Evolutionary conservation across 139 green algal species (phyloP).

Genomic region (Diplosphaera chodatii): DNA sequence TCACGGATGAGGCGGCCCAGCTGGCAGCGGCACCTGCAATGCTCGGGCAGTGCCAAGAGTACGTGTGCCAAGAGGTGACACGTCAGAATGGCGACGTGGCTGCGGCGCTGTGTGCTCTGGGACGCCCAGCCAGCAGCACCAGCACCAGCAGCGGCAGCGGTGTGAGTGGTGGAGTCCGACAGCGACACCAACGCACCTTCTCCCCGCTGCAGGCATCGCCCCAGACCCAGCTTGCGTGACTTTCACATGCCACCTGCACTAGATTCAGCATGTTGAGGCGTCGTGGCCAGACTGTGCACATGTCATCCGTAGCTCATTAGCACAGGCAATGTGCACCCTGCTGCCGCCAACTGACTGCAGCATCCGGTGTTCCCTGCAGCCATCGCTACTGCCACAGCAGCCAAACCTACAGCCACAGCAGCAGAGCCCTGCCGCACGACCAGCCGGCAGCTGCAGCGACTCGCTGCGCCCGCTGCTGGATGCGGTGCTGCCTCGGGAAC

Average conservation of each 20-base stretch:
- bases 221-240: too few relatives aligned
- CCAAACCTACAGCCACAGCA: not conserved
- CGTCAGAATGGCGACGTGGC: slow-evolving; percentile 13
- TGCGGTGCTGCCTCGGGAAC: not conserved
- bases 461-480: not conserved
- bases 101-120: slow-evolving; percentile 9
- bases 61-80: slow-evolving; percentile 6
- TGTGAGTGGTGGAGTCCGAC: not conserved
- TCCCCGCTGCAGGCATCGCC: not conserved
- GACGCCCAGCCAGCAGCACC: not conserved
- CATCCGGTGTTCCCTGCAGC: too few relatives aligned
- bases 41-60: not conserved
- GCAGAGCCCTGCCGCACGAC: too few relatives aligned
- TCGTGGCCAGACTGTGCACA: too few relatives aligned
- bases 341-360: not conserved
- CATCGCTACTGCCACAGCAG: too few relatives aligned
- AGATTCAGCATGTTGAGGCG: too few relatives aligned
- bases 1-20: slow-evolving; percentile 28
- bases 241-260: too few relatives aligned
- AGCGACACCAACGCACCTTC: not conserved
- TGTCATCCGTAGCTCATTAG: too few relatives aligned
- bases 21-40: not conserved
- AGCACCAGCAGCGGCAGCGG: slow-evolving; percentile 2
- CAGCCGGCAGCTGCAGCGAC: not conserved
- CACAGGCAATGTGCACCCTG: too few relatives aligned